Evolutionary conservation across 805 yeast species (phyloP), one percentile per base, ranked within the genome.

Genomic region (Yarrowia keelungensis): DNA sequence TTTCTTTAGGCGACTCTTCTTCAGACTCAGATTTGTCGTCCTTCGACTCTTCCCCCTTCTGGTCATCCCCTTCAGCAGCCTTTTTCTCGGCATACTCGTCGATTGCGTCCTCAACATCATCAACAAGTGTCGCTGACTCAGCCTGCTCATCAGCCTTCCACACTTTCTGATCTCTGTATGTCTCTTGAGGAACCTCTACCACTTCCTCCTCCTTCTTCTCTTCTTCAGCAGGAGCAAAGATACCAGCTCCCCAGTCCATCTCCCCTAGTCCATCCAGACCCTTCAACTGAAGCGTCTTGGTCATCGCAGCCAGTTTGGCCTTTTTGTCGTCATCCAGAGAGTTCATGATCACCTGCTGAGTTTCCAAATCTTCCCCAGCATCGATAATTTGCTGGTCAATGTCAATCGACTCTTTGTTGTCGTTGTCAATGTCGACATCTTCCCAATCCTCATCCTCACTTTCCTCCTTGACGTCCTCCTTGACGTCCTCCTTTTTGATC

Each of bases 381-480:
- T 56, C 49, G 4, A 32, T n/a, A 5, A 49, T 49, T 39, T 39
- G 51, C 50, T 22, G 56, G 45, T 53, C 43, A 10, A 35, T 38
- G n/a, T 53, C 35, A 19, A 49, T 36, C 32, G 42, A 51, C 36
- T 66, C 69, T 22, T 71, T 72, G 22, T 71, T 75, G 5, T 72
- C 78, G 3, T 71, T 75, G 5, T 72, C 78, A 3, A 83, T 69
- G 12, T 82, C 83, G 5, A 90, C 89, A 71, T 90, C 96, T 73
- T 90, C 93, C 88, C 90, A 88, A 22, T 79, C 82, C 16, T 76
- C 80, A 22, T 76, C 79, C 1, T 36, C 74, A 74, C 32, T 73
- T 50, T 46, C 76, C 43, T 45, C 59, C 14, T 43, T 67, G 22
- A 26, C 32, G 26, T 65, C 69, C 39, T 38, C 59, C 35, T 61